These are phyloP conservation scores for Ophiorrhiza pumila DNA, from an alignment of 257 asterid genomes.

Conservation along the genomic window DNA sequence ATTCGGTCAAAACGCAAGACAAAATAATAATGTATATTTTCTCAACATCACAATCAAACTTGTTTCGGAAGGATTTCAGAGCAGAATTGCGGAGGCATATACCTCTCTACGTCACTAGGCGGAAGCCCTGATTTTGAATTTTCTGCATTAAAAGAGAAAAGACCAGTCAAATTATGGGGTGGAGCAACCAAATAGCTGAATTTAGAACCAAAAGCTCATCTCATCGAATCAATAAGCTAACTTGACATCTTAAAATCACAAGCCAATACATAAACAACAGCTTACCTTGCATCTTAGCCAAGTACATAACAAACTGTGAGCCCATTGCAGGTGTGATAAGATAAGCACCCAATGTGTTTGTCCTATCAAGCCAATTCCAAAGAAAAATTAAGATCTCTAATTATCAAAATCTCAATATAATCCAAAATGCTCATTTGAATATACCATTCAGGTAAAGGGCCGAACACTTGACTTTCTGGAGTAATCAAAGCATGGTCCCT, in stretches of 20 bases:
- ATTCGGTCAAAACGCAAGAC: not conserved
- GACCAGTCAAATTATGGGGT: not conserved
- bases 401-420: constrained; percentile 1
- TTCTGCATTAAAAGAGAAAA: constrained; percentile 38
- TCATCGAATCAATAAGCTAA: constrained; percentile 7
- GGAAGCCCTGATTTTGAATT: constrained; percentile 76
- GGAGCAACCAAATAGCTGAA: not conserved
- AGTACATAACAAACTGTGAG: constrained; percentile 87
- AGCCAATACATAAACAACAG: not conserved
- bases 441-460: constrained; percentile 89
- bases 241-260: constrained; percentile 12
- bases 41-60: not conserved
- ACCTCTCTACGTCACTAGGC: constrained; percentile 84
- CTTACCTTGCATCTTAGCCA: constrained; percentile 93
- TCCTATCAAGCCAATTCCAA: constrained; percentile 40
- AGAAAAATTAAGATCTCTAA: constrained; percentile 10
- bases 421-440: constrained; percentile 4
- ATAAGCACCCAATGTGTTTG: constrained; percentile 71
- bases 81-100: constrained; percentile 6
- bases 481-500: constrained; percentile 87
- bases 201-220: not conserved
- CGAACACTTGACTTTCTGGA: constrained; percentile 94
- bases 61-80: not conserved
- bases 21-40: not conserved
- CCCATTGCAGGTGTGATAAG: constrained; percentile 84